Conservation (phyloP, 2,329 filamentous ascomycete species). For the Didymella exigua region DNA sequence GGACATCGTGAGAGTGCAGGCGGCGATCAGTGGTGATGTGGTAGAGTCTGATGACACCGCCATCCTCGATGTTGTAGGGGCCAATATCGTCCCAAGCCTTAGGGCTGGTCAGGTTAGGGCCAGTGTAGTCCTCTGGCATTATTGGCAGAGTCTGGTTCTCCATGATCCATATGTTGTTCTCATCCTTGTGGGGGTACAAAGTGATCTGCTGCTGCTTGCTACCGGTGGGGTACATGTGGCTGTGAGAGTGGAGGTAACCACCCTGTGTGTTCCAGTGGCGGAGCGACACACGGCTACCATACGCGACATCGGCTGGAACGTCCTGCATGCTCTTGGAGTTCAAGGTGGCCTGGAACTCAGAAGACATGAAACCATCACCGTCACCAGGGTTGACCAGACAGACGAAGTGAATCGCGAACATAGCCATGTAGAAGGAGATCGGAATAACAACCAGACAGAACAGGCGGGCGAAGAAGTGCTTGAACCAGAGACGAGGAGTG, state of each 20-base stretch:
- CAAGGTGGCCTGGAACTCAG: conserved; percentile 95
- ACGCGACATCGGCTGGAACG: conserved; percentile 87
- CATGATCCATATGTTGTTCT: conserved; percentile 92
- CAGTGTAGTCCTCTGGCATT: conserved; percentile 72
- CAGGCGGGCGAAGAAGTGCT: conserved; percentile 88
- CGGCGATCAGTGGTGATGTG: conserved; percentile 83
- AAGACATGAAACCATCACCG: conserved; percentile 99
- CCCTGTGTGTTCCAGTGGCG: conserved; percentile 97
- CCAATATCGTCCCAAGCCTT: conserved; percentile 78
- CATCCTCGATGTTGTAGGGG: conserved; percentile 77
- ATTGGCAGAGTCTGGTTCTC: conserved; percentile 87
- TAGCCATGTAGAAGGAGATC: conserved; percentile 86
- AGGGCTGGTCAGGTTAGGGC: conserved; percentile 78
- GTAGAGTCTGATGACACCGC: conserved; percentile 80
- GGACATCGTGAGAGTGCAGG: conserved; percentile 94
- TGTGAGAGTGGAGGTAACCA: conserved; percentile 95
- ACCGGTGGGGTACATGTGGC: conserved; percentile 95
- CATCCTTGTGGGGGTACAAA: conserved; percentile 97
- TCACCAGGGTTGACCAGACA: conserved; percentile 94
- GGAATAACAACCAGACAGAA: conserved; percentile 94
- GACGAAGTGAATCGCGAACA: conserved; percentile 97
- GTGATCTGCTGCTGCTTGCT: conserved; percentile 99
- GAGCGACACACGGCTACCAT: conserved; percentile 83
- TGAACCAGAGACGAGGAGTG: conserved; percentile 82
- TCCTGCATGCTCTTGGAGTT: conserved; percentile 97